Evolutionary conservation across 129 eudicot species (phyloP), one percentile per base, ranked within the genome.

Genomic region (Chrysanthemum lavandulifolium): DNA sequence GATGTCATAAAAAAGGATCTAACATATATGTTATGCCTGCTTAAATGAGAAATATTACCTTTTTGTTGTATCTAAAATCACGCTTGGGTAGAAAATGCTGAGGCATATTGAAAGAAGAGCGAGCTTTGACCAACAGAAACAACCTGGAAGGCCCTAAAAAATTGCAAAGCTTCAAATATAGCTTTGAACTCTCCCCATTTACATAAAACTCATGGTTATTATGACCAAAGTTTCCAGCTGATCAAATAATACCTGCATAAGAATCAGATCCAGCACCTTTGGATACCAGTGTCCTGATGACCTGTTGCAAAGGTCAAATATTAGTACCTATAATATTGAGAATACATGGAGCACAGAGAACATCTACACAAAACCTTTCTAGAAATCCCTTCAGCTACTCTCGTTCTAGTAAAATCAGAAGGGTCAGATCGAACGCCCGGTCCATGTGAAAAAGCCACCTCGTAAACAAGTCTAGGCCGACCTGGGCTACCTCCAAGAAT

Each of bases 61-160:
- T 89, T 76, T 84, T 89, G 69, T 75, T 69, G 76, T 78, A 85
- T 61, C 84, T 84, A 64, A 88, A 86, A 71, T 90, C 98, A 16
- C 96, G 96, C 81, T 94, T 94, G 67, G 97, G 97, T 63, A 94
- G 97, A 82, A 94, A 94, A 84, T 94, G 97, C 82, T 76, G 64
- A 81, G 97, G 99, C 91, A 84, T 59, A 56, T 68, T 86, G 76
- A 94, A 71, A 51, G 88, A 86, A 63, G 85, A 58, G 16, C 82
- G 89, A 75, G 97, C 99, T 88, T 88, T 86, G 76, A 90, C 89
- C 85, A 94, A 69, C 64, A 94, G 78, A 73, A 88, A 94, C 84
- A 94, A 76, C 84, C 90, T 94, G 51, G 91, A 82, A 57, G 94
- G 93, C 43, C 96, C 99, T 94, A 68, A 48, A 65, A 59, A 14